These are phyloP conservation scores for Cocos nucifera DNA, from an alignment of 176 grass and related monocot species.

Conservation along the genomic window DNA sequence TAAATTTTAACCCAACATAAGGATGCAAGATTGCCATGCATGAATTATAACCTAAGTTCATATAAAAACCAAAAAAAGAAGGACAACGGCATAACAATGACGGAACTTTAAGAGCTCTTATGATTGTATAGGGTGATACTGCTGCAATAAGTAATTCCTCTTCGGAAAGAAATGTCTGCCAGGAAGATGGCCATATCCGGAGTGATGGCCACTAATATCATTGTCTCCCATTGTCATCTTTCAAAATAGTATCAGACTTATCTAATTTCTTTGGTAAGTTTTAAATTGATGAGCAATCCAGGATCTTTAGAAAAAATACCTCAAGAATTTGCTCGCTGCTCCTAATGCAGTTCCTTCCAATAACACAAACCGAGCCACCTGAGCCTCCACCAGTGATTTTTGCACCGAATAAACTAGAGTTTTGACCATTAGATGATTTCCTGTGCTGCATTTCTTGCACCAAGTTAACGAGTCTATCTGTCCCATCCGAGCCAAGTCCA, in stretches of 20 bases:
- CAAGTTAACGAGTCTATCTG: constrained; percentile 75
- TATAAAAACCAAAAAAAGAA: not conserved
- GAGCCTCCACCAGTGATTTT: constrained; percentile 92
- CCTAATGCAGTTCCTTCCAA: constrained; percentile 66
- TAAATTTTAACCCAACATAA: constrained; percentile 3
- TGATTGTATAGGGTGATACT: no score
- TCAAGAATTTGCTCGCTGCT: constrained; percentile 82
- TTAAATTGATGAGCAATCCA: no score
- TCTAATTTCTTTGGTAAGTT: no score
- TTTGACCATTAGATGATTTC: constrained; percentile 32
- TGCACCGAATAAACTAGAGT: constrained; percentile 60
- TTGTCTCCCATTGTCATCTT: no score
- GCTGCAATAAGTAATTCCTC: no score
- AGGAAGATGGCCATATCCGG: no score
- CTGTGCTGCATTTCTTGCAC: constrained; percentile 90
- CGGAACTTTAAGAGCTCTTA: no score
- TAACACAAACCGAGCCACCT: constrained; percentile 76
- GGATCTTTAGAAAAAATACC: constrained; percentile 14
- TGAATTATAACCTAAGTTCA: not conserved
- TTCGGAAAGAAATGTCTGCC: no score
- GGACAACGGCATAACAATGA: no score
- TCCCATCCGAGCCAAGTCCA: constrained; percentile 80
- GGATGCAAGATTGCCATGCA: not conserved
- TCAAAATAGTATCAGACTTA: no score
- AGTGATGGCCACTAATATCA: no score